Evolutionary conservation across 805 yeast species (phyloP), one percentile per base, ranked within the genome.

Genomic region (Wickerhamomyces bovis): DNA sequence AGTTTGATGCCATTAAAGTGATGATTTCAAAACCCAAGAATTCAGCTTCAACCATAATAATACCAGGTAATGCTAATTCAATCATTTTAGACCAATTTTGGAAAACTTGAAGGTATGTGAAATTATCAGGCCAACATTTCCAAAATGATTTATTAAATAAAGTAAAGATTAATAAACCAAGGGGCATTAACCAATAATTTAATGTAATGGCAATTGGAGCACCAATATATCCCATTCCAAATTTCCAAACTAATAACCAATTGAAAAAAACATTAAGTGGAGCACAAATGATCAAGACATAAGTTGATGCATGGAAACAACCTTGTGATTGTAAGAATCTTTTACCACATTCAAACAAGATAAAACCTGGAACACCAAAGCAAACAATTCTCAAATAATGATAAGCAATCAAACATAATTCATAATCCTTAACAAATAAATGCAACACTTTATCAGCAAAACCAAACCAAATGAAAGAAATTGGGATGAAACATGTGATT

Each of bases 271-370:
- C 67, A 56, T 82, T 84, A 43, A 84, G 48, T 1, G 95, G 95
- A 1, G 86, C 80, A 33, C 82, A 75, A 2, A 83, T 50, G 20
- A 78, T 58, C 36, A 87, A 67, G 5, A 81, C 84, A 51, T 80
- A 78, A 7, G 95, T 85, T 10, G 90, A 84, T 5, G 96, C 95
- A 58, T 86, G 83, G 70, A 85, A 89, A 13, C 88, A 81, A 28
- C 88, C 87, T 64, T 89, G 96, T 0, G 95, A 87, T 67, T 88
- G 96, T 48, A 89, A 65, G 57, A 76, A 88, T 48, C 95, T 71
- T 65, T 89, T 89, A 23, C 89, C 81, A 38, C 88, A 77, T 65
- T 89, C 96, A 62, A 89, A 89, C 12, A 85, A 50, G 40, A 85
- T 72, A 55, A 82, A 78, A 0, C 90, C 95, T 1, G 96, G 96